These are phyloP conservation scores for Mayamaea pseudoterrestris DNA, from an alignment of 108 stramenopile genomes.

Conservation along the genomic window DNA sequence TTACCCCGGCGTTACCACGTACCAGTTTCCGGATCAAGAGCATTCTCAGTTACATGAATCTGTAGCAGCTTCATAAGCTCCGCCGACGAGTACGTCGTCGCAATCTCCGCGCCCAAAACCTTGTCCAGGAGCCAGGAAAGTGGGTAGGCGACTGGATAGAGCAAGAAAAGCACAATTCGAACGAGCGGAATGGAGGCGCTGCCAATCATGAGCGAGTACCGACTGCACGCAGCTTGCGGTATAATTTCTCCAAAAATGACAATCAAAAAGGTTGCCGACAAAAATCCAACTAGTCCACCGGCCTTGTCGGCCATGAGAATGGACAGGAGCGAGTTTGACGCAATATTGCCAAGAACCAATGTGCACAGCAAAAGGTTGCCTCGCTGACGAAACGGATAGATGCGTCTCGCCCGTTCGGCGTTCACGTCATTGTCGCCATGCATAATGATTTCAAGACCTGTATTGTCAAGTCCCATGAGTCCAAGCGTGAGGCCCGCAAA, in stretches of 20 bases:
- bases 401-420: conserved; percentile 52
- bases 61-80: conserved; percentile 88
- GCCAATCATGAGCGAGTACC: conserved; percentile 89
- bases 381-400: conserved; percentile 80
- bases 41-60: conserved; percentile 79
- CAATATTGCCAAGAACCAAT: conserved; percentile 93
- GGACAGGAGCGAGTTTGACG: conserved; percentile 88
- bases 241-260: conserved; percentile 95
- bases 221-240: conserved; percentile 91
- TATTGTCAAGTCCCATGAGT: conserved; percentile 92
- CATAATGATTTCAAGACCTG: conserved; percentile 94
- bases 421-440: conserved; percentile 48
- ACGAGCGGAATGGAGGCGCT: conserved; percentile 73
- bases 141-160: conserved; percentile 66
- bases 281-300: conserved; percentile 79
- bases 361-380: conserved; percentile 97
- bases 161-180: conserved; percentile 63
- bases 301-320: conserved; percentile 87
- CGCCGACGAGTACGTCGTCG: conserved; percentile 74
- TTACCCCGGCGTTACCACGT: no score
- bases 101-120: conserved; percentile 83
- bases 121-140: conserved; percentile 58
- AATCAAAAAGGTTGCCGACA: conserved; percentile 71
- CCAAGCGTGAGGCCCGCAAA: conserved; percentile 91
- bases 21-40: conserved; percentile 75